phyloP scores from a whole-genome alignment of 805 yeast genomes.

The Grigorovia yakushimaensis region DNA sequence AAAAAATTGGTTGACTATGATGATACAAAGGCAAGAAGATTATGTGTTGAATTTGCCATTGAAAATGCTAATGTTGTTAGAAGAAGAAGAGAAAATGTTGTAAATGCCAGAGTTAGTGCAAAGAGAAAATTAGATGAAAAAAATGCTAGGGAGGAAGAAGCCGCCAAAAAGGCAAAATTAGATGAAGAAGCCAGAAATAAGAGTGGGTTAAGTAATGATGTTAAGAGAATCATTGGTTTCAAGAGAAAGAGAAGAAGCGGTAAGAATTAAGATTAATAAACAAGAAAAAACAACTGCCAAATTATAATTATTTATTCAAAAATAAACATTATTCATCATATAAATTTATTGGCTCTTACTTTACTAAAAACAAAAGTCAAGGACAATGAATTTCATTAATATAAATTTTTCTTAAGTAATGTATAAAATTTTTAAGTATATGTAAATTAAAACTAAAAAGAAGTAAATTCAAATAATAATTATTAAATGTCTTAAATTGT shows the following conservation, averaged over 20 bases:
- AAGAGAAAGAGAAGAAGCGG: slow-evolving; percentile 57
- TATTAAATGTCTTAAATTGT: too few relatives aligned
- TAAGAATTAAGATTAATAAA: slow-evolving; percentile 21
- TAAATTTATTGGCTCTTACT: neutral
- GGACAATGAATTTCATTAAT: too few relatives aligned
- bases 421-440: neutral
- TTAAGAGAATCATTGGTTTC: slow-evolving; percentile 54
- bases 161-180: slow-evolving; percentile 16
- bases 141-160: slow-evolving; percentile 12
- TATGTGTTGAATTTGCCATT: slow-evolving; percentile 90
- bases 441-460: neutral
- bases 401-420: too few relatives aligned
- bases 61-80: slow-evolving; percentile 91
- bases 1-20: slow-evolving; percentile 45
- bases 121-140: slow-evolving; percentile 22
- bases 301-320: neutral
- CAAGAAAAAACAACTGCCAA: too few relatives aligned
- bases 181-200: slow-evolving; percentile 16
- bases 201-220: slow-evolving; percentile 41
- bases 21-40: slow-evolving; percentile 52
- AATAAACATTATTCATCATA: too few relatives aligned
- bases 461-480: neutral
- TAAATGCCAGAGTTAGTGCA: slow-evolving; percentile 31
- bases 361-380: too few relatives aligned
- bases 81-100: slow-evolving; percentile 69